A percentile compares a stretch with the other conserved stretches of the same genome.
phyloP scores from a whole-genome alignment of 148 eudicot genomes.

The Oxyria digyna region DNA sequence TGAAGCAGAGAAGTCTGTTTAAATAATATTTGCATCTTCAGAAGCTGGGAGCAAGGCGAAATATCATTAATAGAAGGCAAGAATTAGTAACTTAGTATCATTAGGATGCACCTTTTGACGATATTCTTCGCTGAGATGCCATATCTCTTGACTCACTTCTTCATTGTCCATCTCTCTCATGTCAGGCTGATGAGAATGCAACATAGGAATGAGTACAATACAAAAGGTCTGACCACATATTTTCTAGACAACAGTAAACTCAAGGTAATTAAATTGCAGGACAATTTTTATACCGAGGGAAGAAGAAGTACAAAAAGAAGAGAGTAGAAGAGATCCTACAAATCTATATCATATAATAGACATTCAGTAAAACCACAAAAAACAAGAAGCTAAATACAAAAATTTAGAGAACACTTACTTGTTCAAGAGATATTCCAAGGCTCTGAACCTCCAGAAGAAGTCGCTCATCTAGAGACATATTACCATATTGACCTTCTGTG shows the following conservation, averaged over 20 bases:
- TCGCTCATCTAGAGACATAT: constrained; percentile 48
- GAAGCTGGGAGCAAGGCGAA: too few relatives aligned
- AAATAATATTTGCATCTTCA: neutral
- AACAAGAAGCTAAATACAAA: neutral
- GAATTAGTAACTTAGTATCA: neutral
- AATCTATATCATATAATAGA: neutral
- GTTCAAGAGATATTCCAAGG: constrained; percentile 46
- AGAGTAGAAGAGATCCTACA: neutral
- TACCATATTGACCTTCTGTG: constrained; percentile 24
- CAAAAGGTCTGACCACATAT: neutral
- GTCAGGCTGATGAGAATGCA: constrained; percentile 28
- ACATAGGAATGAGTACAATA: neutral
- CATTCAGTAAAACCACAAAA: neutral
- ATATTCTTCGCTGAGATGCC: constrained; percentile 23
- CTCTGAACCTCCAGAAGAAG: constrained; percentile 48
- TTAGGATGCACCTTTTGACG: constrained; percentile 31
- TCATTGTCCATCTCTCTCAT: constrained; percentile 28
- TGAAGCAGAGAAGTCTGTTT: neutral
- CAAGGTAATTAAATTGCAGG: neutral
- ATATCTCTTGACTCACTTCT: constrained; percentile 29
- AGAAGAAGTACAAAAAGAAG: neutral
- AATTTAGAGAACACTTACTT: constrained; percentile 24
- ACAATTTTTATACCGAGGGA: neutral
- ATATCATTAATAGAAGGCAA: neutral
- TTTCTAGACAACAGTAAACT: neutral